A percentile compares a stretch with the other conserved stretches of the same genome.
Evolutionary conservation across 306 rosid species (phyloP).

Genomic region (Lathyrus sativus): DNA sequence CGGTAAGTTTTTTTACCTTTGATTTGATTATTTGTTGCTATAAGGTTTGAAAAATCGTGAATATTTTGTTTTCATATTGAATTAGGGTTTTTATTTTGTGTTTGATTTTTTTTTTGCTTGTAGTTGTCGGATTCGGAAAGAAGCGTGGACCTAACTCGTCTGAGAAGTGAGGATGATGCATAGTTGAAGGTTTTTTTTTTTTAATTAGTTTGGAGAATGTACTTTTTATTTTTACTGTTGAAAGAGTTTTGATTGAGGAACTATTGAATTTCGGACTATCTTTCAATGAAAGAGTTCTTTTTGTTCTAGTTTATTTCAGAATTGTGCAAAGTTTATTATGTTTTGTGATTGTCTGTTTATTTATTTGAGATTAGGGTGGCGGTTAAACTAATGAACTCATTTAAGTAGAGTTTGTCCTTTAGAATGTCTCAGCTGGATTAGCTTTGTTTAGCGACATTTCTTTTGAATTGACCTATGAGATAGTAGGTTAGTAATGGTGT

Average conservation of each 20-base stretch:
- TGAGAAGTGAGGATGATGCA: slow-evolving; percentile 36
- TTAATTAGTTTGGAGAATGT: neutral
- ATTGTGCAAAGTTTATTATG: too few relatives aligned
- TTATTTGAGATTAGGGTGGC: too few relatives aligned
- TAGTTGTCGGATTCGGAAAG: slow-evolving; percentile 48
- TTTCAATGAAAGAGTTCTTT: slow-evolving; percentile 5
- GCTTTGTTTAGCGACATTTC: too few relatives aligned
- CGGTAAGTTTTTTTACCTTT: slow-evolving; percentile 18
- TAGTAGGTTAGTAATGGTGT: too few relatives aligned
- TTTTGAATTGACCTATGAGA: too few relatives aligned
- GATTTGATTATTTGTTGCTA: neutral
- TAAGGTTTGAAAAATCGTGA: neutral
- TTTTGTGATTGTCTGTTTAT: too few relatives aligned
- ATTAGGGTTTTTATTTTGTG: neutral
- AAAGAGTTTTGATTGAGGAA: slow-evolving; percentile 1
- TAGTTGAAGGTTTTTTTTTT: slow-evolving; percentile 18
- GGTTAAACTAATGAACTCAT: too few relatives aligned
- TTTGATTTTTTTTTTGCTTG: slow-evolving; percentile 20
- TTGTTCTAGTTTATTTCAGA: neutral
- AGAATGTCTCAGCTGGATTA: too few relatives aligned
- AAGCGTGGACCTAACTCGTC: slow-evolving; percentile 50
- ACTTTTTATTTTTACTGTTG: slow-evolving; percentile 11
- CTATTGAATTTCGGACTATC: slow-evolving; percentile 3
- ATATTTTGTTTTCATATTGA: neutral
- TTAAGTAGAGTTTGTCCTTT: too few relatives aligned